phyloP scores from a whole-genome alignment of 2,329 filamentous ascomycete genomes.

The Bipolaris zeicola region DNA sequence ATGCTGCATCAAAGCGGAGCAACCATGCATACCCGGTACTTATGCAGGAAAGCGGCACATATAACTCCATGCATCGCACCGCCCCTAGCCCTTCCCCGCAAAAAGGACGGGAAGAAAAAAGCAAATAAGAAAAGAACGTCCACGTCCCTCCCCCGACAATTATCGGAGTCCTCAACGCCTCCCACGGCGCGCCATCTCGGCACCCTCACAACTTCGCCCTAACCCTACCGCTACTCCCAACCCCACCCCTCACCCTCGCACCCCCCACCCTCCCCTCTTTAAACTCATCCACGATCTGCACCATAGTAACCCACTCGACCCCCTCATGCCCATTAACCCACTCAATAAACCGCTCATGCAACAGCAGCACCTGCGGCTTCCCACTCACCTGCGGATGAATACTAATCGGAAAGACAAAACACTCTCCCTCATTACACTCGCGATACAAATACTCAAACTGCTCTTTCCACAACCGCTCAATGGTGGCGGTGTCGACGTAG shows the following conservation, averaged over 20 bases:
- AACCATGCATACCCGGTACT: background rate
- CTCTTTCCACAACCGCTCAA: slow-evolving; percentile 54
- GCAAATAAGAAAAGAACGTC: too few relatives aligned
- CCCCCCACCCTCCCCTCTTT: slow-evolving; percentile 42
- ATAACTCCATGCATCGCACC: background rate
- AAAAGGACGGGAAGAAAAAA: too few relatives aligned
- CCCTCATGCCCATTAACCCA: slow-evolving; percentile 54
- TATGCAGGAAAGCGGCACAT: background rate
- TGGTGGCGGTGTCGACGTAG: slow-evolving; percentile 50
- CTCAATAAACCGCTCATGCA: slow-evolving; percentile 56
- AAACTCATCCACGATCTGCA: slow-evolving; percentile 47
- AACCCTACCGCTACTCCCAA: slow-evolving; percentile 2
- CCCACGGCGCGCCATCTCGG: background rate
- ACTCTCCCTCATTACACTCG: slow-evolving; percentile 49
- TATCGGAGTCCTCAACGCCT: too few relatives aligned
- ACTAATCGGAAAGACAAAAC: slow-evolving; percentile 55
- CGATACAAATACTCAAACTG: slow-evolving; percentile 55
- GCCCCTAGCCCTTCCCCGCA: too few relatives aligned
- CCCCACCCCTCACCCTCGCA: slow-evolving; percentile 44
- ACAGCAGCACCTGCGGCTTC: slow-evolving; percentile 54
- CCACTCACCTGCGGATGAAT: slow-evolving; percentile 57
- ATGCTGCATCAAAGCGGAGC: background rate
- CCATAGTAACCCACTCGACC: slow-evolving; percentile 51
- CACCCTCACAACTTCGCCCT: slow-evolving; percentile 4
- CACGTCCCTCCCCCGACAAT: too few relatives aligned